Evolutionary conservation across 768 basidiomycete species (phyloP), one percentile per base, ranked within the genome.

Genomic region (Tephrocybe sp.): DNA sequence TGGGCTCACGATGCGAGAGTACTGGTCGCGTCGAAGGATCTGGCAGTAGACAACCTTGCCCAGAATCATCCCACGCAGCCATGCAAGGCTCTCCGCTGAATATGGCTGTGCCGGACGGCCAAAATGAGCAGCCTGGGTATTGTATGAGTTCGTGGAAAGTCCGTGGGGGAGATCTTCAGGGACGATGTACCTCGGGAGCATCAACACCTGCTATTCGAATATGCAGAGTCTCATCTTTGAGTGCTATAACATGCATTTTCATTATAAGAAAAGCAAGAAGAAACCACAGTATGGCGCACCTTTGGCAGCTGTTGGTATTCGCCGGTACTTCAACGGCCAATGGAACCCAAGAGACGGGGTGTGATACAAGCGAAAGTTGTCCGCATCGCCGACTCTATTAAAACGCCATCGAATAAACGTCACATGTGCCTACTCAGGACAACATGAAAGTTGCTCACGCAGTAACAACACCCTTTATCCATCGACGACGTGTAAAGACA

Each of bases 151-250:
- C 50, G 20, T 26, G 4, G 3, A 36, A n/a, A 53, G 6, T 45
- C 14, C 11, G 24, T 25, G 48, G 11, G 28, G 5, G 28, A 11
- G 6, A 45, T 44, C 4, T 20, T 28, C n/a, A 17, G n/a, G n/a
- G n/a, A n/a, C n/a, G n/a, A n/a, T n/a, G 25, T 58, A 89, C 92
- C 76, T 98, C 95, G 0, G 95, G 95, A 1, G 95, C 95, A 64
- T 98, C 95, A 4, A 93, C 84, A 0, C 92, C 95, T 12, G 90
- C 90, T 24, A 98, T 81, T 12, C 95, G 84, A 24, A 98, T 83
- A 61, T 90, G 87, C 15, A 98, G 74, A 1, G 95, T 97, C 58
- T 92, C 72, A 54, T 86, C 81, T 63, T 82, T 89, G 41, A 95
- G 73, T 0, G 82, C 93, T 92, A 56, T 15, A 18, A 42, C n/a